Evolutionary conservation across 208 protist genomes (phyloP), one percentile per base, ranked within the genome.

Genomic region (Herpetomonas tarakana): DNA sequence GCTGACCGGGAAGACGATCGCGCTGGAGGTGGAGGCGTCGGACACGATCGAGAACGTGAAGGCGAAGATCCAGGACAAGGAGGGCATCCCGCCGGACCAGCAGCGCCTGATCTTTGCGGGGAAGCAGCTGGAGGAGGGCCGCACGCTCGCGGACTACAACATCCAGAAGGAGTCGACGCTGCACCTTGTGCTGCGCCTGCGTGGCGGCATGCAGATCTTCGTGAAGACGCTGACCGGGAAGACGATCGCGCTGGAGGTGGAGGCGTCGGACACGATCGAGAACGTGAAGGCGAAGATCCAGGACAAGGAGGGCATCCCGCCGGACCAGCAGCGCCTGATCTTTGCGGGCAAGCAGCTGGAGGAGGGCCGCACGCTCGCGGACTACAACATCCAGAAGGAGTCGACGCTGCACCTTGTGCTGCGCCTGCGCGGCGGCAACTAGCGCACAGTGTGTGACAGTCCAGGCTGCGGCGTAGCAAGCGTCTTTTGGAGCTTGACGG

Each of bases 41-140:
- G 97, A 99, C 81, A 97, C 96, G 30, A 98, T 99, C 66, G 92
- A 97, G 68, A 97, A 97, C 62, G 94, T 99, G 71, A 99, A 99
- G 89, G 79, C 92, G 22, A 99, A 99, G 93, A 99, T 99, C 66
- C 97, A 99, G 89, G 97, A 99, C 84, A 99, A 98, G 92, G 97
- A 99, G 88, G 96, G 96, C 61, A 97, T 98, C 71, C 92, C 93
- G 12, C 92, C 91, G 66, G 94, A 98, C 59, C 92, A 96, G 80
- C 92, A 98, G 88, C 80, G 91, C 29, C 78, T 97, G 44, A 93
- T 97, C 77, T 97, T 97, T 66, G 93, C 93, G 30, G 94, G 96
- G 62, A 99, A 99, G 92, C 97, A 99, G 88, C 87, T 99, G 55
- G 97, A 99, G 86, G 97, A 99, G 72, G 97, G 93, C 79, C 91